Evolutionary conservation across 2,329 filamentous ascomycete species (phyloP).

Genomic region (Tolypocladium paradoxum): DNA sequence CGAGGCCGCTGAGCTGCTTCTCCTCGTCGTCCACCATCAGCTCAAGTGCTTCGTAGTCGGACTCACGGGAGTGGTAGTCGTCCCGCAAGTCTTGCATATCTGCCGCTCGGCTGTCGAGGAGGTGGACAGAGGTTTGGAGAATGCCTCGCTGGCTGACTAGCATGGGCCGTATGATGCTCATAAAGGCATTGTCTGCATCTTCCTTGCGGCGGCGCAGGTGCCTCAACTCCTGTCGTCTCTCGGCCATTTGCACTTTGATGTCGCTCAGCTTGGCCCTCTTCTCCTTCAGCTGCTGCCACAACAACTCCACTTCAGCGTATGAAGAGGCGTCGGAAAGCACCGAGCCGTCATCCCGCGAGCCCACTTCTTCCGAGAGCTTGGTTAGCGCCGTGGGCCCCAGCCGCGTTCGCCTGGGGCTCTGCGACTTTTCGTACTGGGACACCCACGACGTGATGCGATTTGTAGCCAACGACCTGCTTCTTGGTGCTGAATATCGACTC

Average conservation of each 20-base stretch:
- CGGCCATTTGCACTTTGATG: constrained; percentile 20
- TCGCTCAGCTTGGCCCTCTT: constrained; percentile 17
- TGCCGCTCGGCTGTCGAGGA: constrained; percentile 18
- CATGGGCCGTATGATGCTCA: constrained; percentile 26
- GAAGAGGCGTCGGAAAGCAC: constrained; percentile 11
- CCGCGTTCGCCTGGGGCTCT: constrained; percentile 10
- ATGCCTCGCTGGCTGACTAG: constrained; percentile 16
- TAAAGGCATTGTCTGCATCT: constrained; percentile 28
- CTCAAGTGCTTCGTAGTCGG: constrained; percentile 26
- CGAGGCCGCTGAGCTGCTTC: constrained; percentile 21
- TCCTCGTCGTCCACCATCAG: constrained; percentile 23
- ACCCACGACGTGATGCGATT: constrained; percentile 24
- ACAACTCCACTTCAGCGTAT: constrained; percentile 19
- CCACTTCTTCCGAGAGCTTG: constrained; percentile 3
- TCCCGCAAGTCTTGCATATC: constrained; percentile 27
- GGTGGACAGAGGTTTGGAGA: constrained; percentile 9
- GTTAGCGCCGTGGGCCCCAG: constrained; percentile 3
- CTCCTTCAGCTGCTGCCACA: constrained; percentile 25
- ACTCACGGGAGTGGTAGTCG: constrained; percentile 25
- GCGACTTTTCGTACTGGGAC: constrained; percentile 18
- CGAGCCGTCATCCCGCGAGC: constrained; percentile 7
- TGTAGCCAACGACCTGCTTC: constrained; percentile 17
- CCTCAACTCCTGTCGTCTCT: constrained; percentile 19
- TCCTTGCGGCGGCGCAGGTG: constrained; percentile 21
- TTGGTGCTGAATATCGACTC: constrained; percentile 9